Evolutionary conservation across 257 asterid genomes (phyloP).

Genomic region (Capsicum chinense): DNA sequence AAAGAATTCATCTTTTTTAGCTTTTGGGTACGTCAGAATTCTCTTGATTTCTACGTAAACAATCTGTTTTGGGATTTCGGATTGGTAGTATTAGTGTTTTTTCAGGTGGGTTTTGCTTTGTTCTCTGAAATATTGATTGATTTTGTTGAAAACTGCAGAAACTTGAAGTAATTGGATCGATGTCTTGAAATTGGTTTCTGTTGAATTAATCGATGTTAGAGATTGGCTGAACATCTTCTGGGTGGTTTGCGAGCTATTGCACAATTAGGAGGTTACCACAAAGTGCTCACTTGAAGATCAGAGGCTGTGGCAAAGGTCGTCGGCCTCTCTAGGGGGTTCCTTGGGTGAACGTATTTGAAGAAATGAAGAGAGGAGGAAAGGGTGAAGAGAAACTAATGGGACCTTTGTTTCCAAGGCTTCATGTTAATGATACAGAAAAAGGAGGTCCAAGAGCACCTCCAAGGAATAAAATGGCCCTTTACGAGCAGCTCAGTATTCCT

Average conservation of each 20-base stretch:
- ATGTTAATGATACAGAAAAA: slow-evolving; percentile 83
- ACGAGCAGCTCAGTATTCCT: slow-evolving; percentile 92
- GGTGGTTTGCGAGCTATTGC: no score
- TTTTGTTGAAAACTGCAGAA: background rate
- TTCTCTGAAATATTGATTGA: background rate
- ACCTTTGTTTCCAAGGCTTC: slow-evolving; percentile 96
- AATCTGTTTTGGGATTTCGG: background rate
- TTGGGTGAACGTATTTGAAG: background rate
- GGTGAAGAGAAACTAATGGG: slow-evolving; percentile 72
- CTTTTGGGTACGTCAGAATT: slow-evolving; percentile 27
- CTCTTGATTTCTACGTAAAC: background rate
- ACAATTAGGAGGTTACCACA: no score
- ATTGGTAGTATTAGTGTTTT: background rate
- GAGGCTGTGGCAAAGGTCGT: no score
- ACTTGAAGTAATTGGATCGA: background rate
- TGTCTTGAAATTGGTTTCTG: background rate
- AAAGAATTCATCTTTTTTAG: background rate
- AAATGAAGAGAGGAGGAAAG: slow-evolving; percentile 79
- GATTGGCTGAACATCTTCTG: background rate
- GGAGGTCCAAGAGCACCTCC: slow-evolving; percentile 99
- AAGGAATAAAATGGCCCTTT: slow-evolving; percentile 95
- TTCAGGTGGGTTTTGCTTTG: background rate
- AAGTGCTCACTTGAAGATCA: no score
- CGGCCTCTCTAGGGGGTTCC: no score
- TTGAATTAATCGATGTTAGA: background rate